A percentile compares a stretch with the other conserved stretches of the same genome.
Conservation (phyloP, 306 rosid species). For the Gynostemma pentaphyllum region DNA sequence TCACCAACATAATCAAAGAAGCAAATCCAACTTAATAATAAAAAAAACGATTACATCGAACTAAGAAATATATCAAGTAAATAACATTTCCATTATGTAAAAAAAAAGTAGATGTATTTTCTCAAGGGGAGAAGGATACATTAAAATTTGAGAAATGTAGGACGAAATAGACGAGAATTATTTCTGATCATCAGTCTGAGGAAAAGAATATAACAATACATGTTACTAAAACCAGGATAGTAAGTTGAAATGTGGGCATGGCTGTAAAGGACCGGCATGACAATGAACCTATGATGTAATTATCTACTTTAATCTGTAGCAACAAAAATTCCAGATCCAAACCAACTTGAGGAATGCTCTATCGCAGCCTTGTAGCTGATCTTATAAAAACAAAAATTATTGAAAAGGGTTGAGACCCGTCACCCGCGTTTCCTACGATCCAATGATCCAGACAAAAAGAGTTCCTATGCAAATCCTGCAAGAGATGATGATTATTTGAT, state of each 20-base stretch:
- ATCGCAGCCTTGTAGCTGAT: neutral
- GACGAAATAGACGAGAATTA: constrained; percentile 3
- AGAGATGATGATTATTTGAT: neutral
- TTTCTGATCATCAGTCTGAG: neutral
- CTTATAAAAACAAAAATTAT: constrained; percentile 1
- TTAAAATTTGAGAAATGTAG: neutral
- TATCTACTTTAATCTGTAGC: constrained; percentile 5
- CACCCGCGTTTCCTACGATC: neutral
- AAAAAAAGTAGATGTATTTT: neutral
- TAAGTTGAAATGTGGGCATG: constrained; percentile 2
- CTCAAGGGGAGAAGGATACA: constrained; percentile 1
- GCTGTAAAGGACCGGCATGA: constrained; percentile 6
- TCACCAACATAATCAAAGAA: neutral
- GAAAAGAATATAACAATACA: constrained; percentile 12
- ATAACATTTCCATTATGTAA: neutral
- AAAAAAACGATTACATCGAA: neutral
- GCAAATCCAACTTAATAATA: neutral
- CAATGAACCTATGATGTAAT: constrained; percentile 5
- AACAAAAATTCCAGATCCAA: constrained; percentile 9
- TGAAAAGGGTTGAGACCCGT: neutral
- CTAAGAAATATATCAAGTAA: too few relatives aligned
- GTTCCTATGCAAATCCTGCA: constrained; percentile 6
- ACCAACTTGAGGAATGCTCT: constrained; percentile 5
- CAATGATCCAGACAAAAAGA: neutral
- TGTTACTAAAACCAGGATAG: constrained; percentile 9